Conservation (phyloP, 805 yeast species). For the Spathaspora hagerdaliae region DNA sequence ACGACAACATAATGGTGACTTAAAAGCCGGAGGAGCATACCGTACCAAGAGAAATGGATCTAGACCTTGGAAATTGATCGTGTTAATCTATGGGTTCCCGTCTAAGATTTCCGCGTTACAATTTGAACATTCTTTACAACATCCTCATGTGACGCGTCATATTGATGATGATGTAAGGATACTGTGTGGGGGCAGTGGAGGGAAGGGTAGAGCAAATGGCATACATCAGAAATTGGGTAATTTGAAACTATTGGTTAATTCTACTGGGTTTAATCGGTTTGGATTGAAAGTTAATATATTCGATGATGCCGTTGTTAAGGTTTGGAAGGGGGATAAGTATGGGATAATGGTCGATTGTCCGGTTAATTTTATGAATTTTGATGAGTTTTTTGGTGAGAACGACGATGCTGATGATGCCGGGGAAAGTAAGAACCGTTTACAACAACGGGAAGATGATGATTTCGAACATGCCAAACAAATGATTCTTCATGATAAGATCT, state of each 20-base stretch:
- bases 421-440: neutral
- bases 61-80: conserved; percentile 72
- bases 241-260: conserved; percentile 38
- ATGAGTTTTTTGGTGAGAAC: conserved; percentile 1
- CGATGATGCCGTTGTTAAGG: conserved; percentile 19
- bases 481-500: conserved; percentile 13
- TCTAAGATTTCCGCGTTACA: conserved; percentile 63
- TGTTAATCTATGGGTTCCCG: conserved; percentile 69
- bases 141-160: conserved; percentile 61
- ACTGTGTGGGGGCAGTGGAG: conserved; percentile 1
- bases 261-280: conserved; percentile 43
- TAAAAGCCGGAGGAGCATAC: conserved; percentile 63
- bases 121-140: conserved; percentile 87
- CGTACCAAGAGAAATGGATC: conserved; percentile 53
- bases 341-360: conserved; percentile 10
- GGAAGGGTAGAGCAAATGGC: neutral
- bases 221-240: conserved; percentile 44
- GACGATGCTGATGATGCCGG: too few species aligned
- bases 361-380: conserved; percentile 11
- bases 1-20: conserved; percentile 75
- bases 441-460: neutral
- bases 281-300: conserved; percentile 47
- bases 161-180: conserved; percentile 40
- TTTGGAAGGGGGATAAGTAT: conserved; percentile 34
- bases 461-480: conserved; percentile 8